Base-by-base conservation (phyloP, 1,284 basidiomycete genomes). In the Porphyrellus sp. region DNA sequence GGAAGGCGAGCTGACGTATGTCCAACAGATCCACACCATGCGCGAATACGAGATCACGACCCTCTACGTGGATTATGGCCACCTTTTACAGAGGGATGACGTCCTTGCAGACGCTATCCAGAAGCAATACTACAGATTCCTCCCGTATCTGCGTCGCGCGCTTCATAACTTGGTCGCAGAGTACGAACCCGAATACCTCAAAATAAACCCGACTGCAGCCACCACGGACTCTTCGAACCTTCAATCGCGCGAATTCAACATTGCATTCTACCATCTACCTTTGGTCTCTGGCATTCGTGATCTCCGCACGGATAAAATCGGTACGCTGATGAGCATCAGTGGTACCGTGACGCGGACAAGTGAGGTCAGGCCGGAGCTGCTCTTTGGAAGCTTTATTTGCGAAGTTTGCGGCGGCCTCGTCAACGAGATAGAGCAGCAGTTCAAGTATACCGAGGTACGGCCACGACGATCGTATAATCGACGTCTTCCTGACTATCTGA, bases 351-450 rank as follows among this genome's bases (percentile, higher is more conserved):
- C 97, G 2, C 81, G 97, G 45, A 99, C 97, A 2, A 95, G 91
- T 59, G 97, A 99, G 74, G 97, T 99, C 42, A 80, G 97, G 23
- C 97, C 97, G 3, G 97, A 99, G 72, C 74, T 99, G 40, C 77
- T 98, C 16, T 94, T 82, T 62, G 97, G 95, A 18, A 95, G 91
- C 50, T 99, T 98, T 70, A 85, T 89, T 43, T 99, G 97, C 66
- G 87, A 91, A 67, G 80, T 88, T 39, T 99, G 97, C 70, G 81
- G 83, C 48, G 90, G 89, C 34, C 76, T 88, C 8, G 87, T 98
- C n/a, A 83, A 89, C 54, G 95, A 98, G 62, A 88, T 99, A 48
- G 97, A 99, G 69, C 97, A 99, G 69, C 97, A 99, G 69, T 99
- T 99, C 82, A 98, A 98, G 71, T 99, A 98, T 71, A 99, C 97